phyloP scores from a whole-genome alignment of 495 filamentous ascomycete species.

The Astrothelium macrocarpum region DNA sequence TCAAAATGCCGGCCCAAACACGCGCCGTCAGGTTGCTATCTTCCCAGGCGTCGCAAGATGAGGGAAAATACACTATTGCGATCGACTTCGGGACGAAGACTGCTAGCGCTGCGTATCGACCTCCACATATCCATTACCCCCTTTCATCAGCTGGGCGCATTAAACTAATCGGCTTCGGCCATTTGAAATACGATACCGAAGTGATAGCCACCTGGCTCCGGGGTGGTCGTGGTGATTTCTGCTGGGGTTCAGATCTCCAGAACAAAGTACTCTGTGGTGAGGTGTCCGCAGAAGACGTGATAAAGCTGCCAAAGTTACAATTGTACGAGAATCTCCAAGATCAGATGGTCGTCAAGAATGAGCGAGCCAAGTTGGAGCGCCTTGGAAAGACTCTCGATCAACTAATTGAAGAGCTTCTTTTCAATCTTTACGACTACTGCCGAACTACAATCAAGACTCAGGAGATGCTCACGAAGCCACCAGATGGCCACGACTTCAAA shows the following conservation, averaged over 20 bases:
- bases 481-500: not conserved
- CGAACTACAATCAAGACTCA: not conserved
- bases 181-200: not conserved
- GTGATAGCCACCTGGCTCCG: not conserved
- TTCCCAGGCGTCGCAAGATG: not conserved
- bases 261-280: not conserved
- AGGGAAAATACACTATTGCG: not conserved
- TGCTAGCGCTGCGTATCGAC: not conserved
- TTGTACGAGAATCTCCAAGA: not conserved
- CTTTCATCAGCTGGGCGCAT: not conserved
- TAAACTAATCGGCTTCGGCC: not conserved
- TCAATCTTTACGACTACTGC: not conserved
- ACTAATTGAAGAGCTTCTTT: not conserved
- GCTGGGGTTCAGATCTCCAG: not conserved
- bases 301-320: not conserved
- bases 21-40: not conserved
- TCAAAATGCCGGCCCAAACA: not conserved
- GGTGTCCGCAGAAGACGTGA: not conserved
- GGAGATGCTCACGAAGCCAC: not conserved
- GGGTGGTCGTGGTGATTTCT: not conserved
- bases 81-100: not conserved
- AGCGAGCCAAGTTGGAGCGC: not conserved
- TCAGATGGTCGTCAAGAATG: not conserved
- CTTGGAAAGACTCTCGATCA: not conserved
- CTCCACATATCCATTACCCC: not conserved